Conservation (phyloP, 345 rosid genomes). For the Pistacia atlantica region DNA sequence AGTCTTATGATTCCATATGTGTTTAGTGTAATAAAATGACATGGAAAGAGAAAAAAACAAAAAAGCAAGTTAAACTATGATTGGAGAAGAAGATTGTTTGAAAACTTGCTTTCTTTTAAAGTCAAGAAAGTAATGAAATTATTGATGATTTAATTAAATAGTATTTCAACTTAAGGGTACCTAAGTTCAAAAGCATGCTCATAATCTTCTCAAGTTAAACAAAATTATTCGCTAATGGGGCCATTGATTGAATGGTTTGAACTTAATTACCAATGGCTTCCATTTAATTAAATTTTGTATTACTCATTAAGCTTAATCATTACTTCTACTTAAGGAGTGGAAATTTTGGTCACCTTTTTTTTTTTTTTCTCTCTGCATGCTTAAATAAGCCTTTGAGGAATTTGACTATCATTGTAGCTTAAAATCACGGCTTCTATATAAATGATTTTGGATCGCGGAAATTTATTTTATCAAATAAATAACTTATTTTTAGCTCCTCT, state of each 20-base stretch:
- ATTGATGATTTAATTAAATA: not conserved
- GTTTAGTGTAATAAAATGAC: not conserved
- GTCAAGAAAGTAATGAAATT: slow-evolving; percentile 19
- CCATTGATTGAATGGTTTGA: slow-evolving; percentile 23
- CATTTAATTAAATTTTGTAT: too few species aligned
- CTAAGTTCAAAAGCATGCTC: slow-evolving; percentile 7
- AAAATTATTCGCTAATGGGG: slow-evolving; percentile 25
- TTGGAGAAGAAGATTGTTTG: slow-evolving; percentile 31
- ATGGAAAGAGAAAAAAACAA: slow-evolving; percentile 14
- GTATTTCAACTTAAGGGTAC: not conserved
- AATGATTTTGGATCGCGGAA: not conserved
- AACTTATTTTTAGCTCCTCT: not conserved
- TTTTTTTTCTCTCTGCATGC: not conserved
- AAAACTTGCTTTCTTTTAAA: slow-evolving; percentile 34
- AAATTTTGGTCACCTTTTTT: not conserved
- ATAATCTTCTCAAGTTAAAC: slow-evolving; percentile 19
- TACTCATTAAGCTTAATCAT: not conserved
- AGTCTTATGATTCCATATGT: not conserved
- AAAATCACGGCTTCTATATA: not conserved
- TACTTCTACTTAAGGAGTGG: not conserved
- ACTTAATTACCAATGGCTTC: not conserved
- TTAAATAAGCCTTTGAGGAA: not conserved
- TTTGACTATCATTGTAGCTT: not conserved
- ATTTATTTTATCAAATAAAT: not conserved
- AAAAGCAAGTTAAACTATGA: slow-evolving; percentile 7